Evolutionary conservation across 2,329 filamentous ascomycete genomes (phyloP), one percentile per base, ranked within the genome.

Genomic region (Xylaria sp.): DNA sequence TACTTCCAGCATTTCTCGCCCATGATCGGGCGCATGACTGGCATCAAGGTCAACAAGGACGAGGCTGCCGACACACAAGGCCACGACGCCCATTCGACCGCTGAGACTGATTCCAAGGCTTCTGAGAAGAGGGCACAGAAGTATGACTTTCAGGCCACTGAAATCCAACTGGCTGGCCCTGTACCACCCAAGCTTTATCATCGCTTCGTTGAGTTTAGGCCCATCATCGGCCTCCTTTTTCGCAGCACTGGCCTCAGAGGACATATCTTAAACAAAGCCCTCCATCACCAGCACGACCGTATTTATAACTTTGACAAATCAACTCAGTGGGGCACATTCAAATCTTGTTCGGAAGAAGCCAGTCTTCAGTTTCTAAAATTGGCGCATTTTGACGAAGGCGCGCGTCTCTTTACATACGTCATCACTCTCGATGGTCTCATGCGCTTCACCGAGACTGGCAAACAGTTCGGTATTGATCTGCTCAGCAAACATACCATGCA

Each of bases 401-500:
- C 92, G 1, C 90, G 94, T 13, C 89, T 97, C 66, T 98, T 96
- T 77, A 98, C 95, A 25, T 98, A 98, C 75, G 91, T 98, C 31
- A 84, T 98, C 25, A 97, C 94, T 0, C 86, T 98, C 7, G 95
- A 98, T 77, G 92, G 91, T 5, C 86, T 95, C 63, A 88, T 97
- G 77, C 91, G 94, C 55, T 98, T 98, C 81, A 98, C 95, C 0
- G 95, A 98, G 80, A 98, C 95, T 0, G 95, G 95, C 37, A 96
- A 96, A 75, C 94, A 98, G 76, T 98, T 98, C 69, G 94, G 94
- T 62, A 94, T 98, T 76, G 95, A 98, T 81, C 85, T 98, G 80
- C 82, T 98, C 76, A 94, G 91, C 80, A 98, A 98, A 80, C 95
- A 98, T 80, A 97, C 94, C 50, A 97, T 98, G 94, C 95, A 98